These are phyloP conservation scores for Cystobasidium onofrii DNA, from an alignment of 768 basidiomycete genomes.

Conservation along the genomic window DNA sequence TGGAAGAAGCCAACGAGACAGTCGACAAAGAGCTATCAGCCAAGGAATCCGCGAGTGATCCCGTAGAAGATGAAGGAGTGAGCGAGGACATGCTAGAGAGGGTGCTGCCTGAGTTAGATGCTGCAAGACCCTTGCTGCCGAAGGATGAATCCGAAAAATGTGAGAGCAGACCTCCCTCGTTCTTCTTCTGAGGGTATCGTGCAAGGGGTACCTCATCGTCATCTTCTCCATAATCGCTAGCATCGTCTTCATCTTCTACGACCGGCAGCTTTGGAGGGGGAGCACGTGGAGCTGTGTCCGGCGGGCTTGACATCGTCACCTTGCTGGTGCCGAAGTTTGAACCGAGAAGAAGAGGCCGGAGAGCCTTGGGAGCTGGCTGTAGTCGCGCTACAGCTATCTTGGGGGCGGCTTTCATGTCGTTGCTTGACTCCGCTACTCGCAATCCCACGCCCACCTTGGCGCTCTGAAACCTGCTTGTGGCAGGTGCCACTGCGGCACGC, in stretches of 20 bases:
- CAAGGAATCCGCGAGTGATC: not conserved
- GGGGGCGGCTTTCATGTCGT: too few relatives aligned
- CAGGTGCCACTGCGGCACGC: not conserved
- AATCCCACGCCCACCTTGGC: too few relatives aligned
- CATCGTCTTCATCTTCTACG: not conserved
- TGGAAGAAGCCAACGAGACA: not conserved
- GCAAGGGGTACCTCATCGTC: not conserved
- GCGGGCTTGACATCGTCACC: not conserved
- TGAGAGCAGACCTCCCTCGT: not conserved
- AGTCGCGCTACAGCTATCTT: not conserved
- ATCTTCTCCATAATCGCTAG: not conserved
- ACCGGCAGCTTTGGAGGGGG: not conserved
- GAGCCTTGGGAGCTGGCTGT: not conserved
- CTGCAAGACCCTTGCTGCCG: not conserved
- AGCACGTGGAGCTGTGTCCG: not conserved
- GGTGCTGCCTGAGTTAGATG: not conserved
- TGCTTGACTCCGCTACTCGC: too few relatives aligned
- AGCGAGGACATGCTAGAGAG: not conserved
- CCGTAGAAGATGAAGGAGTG: not conserved
- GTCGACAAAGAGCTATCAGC: not conserved
- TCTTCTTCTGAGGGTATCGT: not conserved
- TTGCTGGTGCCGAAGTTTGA: not conserved
- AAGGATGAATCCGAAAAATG: slow-evolving; percentile 17
- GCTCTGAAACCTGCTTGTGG: not conserved
- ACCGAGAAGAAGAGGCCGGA: not conserved